These are phyloP conservation scores for Chalciporus sphaerocephalus DNA, from an alignment of 768 basidiomycete species.

Conservation along the genomic window DNA sequence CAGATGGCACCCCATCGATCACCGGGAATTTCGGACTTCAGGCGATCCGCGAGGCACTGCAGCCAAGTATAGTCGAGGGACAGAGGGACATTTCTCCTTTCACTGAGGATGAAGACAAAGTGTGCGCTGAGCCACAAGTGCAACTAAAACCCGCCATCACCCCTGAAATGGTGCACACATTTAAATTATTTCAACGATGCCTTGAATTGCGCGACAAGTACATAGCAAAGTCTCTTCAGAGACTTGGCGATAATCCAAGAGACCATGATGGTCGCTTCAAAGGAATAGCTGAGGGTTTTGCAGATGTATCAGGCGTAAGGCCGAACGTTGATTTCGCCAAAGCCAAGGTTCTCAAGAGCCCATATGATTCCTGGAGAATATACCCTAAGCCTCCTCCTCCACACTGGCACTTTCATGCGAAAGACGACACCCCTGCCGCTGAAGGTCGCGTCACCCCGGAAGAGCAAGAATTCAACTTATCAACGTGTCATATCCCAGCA, in stretches of 20 bases:
- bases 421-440: constrained; percentile 42
- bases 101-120: constrained; percentile 37
- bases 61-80: constrained; percentile 16
- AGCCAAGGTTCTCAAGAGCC: constrained; percentile 24
- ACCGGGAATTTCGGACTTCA: constrained; percentile 40
- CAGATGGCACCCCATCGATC: constrained; percentile 29
- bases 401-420: constrained; percentile 86
- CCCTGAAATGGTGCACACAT: constrained; percentile 51
- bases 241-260: constrained; percentile 90
- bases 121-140: constrained; percentile 27
- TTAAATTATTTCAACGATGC: constrained; percentile 75
- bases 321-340: constrained; percentile 48
- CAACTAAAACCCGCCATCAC: constrained; percentile 28
- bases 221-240: constrained; percentile 79
- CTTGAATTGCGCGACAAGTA: constrained; percentile 95
- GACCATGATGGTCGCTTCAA: constrained; percentile 82
- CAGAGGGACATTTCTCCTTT: constrained; percentile 15
- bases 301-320: constrained; percentile 63
- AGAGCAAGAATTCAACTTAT: constrained; percentile 60
- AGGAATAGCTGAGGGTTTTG: constrained; percentile 58
- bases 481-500: constrained; percentile 71
- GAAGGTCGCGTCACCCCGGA: constrained; percentile 29
- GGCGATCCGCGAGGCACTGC: constrained; percentile 29
- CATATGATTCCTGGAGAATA: constrained; percentile 70
- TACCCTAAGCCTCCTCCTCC: constrained; percentile 93